Evolutionary conservation across 2,329 filamentous ascomycete genomes (phyloP).

Genomic region (Ophiostoma piceae): DNA sequence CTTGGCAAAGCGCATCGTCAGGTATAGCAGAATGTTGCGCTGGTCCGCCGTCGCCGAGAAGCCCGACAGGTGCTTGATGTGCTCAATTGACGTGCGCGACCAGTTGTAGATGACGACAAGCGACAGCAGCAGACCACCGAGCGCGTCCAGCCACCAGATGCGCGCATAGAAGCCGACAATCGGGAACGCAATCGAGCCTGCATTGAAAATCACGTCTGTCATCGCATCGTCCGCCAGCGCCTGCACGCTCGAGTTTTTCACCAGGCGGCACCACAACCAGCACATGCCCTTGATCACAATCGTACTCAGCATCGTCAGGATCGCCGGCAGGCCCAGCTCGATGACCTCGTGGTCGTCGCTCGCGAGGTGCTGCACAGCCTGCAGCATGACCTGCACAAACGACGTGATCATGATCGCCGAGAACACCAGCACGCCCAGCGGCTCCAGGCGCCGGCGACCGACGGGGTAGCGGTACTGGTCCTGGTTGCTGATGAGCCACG

Average conservation of each 20-base stretch:
- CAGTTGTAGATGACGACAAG: conserved; percentile 75
- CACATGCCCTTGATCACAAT: conserved; percentile 76
- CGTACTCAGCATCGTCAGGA: conserved; percentile 74
- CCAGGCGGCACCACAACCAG: conserved; percentile 82
- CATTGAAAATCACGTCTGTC: conserved; percentile 76
- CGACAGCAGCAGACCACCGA: conserved; percentile 74
- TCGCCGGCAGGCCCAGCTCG: conserved; percentile 65
- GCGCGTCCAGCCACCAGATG: conserved; percentile 78
- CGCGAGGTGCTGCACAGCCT: conserved; percentile 62
- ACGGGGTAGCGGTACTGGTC: conserved; percentile 74
- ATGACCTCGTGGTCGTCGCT: conserved; percentile 61
- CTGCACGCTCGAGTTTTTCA: conserved; percentile 81
- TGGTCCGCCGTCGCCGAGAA: conserved; percentile 74
- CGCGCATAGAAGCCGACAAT: conserved; percentile 69
- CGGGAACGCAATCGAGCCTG: conserved; percentile 81
- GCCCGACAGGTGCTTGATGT: conserved; percentile 76
- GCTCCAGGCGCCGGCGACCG: conserved; percentile 69
- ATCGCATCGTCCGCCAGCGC: conserved; percentile 50
- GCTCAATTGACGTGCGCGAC: conserved; percentile 65
- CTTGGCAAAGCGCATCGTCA: conserved; percentile 89
- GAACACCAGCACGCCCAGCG: conserved; percentile 75
- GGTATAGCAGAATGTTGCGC: conserved; percentile 77
- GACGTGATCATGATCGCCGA: conserved; percentile 82
- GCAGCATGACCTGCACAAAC: conserved; percentile 70
- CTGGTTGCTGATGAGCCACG: conserved; percentile 64